Base-by-base conservation (phyloP, 2,329 filamentous ascomycete genomes). In the Rhexocercosporidium sp. region DNA sequence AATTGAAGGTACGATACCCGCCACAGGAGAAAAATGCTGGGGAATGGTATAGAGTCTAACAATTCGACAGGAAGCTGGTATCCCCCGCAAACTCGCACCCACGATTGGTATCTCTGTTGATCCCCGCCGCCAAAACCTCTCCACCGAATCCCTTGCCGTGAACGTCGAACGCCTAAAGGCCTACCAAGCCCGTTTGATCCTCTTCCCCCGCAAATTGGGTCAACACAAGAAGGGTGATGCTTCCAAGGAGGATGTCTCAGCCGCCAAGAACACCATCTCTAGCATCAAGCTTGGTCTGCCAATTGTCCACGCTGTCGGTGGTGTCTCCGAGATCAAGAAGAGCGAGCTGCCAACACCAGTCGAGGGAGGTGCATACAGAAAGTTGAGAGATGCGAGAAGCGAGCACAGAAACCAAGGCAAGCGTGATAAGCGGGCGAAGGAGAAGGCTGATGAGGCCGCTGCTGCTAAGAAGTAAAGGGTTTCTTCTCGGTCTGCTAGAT, bases 61-160 rank as follows among this genome's bases (percentile, higher is more conserved):
- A 70, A 64, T 54, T 62, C 73, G 74, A 96, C 75, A 97, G 95
- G 96, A 94, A 84, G 96, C 95, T 81, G 93, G 93, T 79, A 96
- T 99, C 81, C 89, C 95, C 85, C 93, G 93, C 86, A 94, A 94
- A 83, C 88, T 96, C 78, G 96, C 96, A 77, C 90, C 91, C 79
- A 98, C 96, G 82, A 92, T 99, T 86, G 96, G 96, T 84, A 98
- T 99, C 84, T 83, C 93, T 76, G 95, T 99, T 86, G 96, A 99
- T 85, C 87, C 89, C 84, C 95, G 96, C 86, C 95, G 96, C 84
- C 90, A 93, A 86, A 99, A 98, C 89, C 91, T 97, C 80, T 96
- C 91, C 80, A 93, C 96, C 87, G 96, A 98, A 89, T 92, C 92
- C 75, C 91, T 98, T 78, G 88, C 93, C 82, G 88, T 88, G 88